Percentiles rank a stretch among this genome's conserved stretches.
Conservation (phyloP, 2,329 filamentous ascomycete species). For the Hysterium pulicare region DNA sequence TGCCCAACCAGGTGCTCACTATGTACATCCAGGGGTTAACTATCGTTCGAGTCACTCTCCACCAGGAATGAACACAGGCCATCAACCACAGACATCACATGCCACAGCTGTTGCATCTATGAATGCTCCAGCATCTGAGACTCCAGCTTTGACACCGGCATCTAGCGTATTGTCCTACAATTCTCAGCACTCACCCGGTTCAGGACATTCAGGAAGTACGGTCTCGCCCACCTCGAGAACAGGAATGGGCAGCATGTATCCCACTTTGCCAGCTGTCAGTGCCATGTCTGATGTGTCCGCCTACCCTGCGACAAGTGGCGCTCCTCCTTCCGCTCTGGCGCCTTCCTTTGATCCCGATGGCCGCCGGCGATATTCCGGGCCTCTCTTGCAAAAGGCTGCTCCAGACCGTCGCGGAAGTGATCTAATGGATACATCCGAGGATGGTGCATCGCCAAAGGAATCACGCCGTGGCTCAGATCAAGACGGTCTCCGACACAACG, state of each 20-base stretch:
- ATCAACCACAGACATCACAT: constrained; percentile 52
- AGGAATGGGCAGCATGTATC: constrained; percentile 64
- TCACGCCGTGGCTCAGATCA: constrained; percentile 32
- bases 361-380: constrained; percentile 59
- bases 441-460: constrained; percentile 28
- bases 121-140: constrained; percentile 54
- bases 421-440: constrained; percentile 42
- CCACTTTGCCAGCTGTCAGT: constrained; percentile 68
- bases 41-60: constrained; percentile 59
- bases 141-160: constrained; percentile 72
- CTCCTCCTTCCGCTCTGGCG: constrained; percentile 66
- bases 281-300: constrained; percentile 58
- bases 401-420: constrained; percentile 31
- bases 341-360: constrained; percentile 59
- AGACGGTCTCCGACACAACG: constrained; percentile 35
- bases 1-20: constrained; percentile 69
- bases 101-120: constrained; percentile 36
- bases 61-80: constrained; percentile 33
- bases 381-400: constrained; percentile 52
- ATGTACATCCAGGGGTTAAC: constrained; percentile 51
- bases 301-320: constrained; percentile 65
- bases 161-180: constrained; percentile 74
- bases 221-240: constrained; percentile 63
- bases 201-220: constrained; percentile 58
- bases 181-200: constrained; percentile 73